Base-by-base conservation (phyloP, 1,284 basidiomycete species). In the Rhodotorula sp. region DNA sequence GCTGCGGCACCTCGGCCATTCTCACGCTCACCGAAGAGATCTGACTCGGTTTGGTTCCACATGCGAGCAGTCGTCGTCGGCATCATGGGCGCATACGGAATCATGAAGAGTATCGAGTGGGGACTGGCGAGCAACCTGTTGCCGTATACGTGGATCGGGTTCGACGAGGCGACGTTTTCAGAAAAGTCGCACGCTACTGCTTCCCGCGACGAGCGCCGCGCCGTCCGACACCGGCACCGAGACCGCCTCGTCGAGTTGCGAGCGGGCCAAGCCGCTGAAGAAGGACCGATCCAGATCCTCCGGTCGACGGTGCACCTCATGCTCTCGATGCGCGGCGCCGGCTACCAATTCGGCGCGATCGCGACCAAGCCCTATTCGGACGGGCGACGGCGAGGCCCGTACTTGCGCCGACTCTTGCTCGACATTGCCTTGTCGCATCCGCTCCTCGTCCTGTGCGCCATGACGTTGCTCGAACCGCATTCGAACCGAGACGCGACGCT, bases 31-130 rank as follows among this genome's bases (percentile, higher is more conserved):
- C 26, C 10, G 34, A 49, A 16, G 49, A 21, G 5, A 23, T 21
- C 59, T 26, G n/a, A 12, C 38, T 26, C 15, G 45, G 47, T 38
- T 28, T 48, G 43, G 7, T 10, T 23, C 62, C 43, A 2, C 15
- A 1, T 16, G 16, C 23, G 14, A 15, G 38, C 65, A 61, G 67
- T 71, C 18, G 55, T 71, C 52, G n/a, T 65, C 26, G 70, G 70
- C 10, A 71, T 71, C 64, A 67, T 67, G 70, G 70, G 70, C n/a
- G 70, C 57, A 2, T 71, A 76, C 63, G 72, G 61, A 3, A 47
- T 62, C 18, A 71, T 70, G 74, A 76, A 76, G 45, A 58, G 52
- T 6, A 5, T 73, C 60, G 74, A 76, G 59, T 76, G 68, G 67
- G 74, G 72, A 0, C 21, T 71, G n/a, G 74, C 66, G 3, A 19